Percentiles rank a stretch among this genome's conserved stretches.
These are phyloP conservation scores for Syzygium oleosum DNA, from an alignment of 345 rosid genomes.

Conservation along the genomic window DNA sequence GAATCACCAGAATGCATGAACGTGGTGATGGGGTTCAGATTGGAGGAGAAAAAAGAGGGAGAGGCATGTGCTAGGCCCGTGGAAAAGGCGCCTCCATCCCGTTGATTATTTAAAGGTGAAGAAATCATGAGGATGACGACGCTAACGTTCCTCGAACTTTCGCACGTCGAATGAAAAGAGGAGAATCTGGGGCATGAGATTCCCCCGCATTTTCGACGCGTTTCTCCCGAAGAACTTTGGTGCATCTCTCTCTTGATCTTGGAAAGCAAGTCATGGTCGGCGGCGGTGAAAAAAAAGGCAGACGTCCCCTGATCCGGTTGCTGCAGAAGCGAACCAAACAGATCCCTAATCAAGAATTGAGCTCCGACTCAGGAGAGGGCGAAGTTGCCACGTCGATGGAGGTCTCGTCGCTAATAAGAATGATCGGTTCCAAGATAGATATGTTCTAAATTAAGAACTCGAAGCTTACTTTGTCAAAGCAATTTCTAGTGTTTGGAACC, in stretches of 20 bases:
- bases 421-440: neutral
- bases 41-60: neutral
- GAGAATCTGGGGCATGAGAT: neutral
- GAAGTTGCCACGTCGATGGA: neutral
- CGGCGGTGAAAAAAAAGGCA: neutral
- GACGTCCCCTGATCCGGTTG: neutral
- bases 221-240: neutral
- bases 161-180: neutral
- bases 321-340: neutral
- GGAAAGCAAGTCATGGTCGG: neutral
- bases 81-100: neutral
- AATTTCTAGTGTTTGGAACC: too few species aligned
- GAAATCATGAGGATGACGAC: neutral
- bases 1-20: neutral
- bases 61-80: neutral
- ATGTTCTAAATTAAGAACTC: neutral
- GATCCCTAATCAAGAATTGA: neutral
- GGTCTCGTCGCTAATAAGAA: neutral
- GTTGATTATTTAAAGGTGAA: neutral
- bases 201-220: neutral
- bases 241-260: neutral
- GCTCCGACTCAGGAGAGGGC: neutral
- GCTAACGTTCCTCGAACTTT: neutral
- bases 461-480: too few species aligned
- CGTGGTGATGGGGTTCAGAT: neutral